Evolutionary conservation across 768 basidiomycete genomes (phyloP).

Genomic region (Tephrocybe sp.): DNA sequence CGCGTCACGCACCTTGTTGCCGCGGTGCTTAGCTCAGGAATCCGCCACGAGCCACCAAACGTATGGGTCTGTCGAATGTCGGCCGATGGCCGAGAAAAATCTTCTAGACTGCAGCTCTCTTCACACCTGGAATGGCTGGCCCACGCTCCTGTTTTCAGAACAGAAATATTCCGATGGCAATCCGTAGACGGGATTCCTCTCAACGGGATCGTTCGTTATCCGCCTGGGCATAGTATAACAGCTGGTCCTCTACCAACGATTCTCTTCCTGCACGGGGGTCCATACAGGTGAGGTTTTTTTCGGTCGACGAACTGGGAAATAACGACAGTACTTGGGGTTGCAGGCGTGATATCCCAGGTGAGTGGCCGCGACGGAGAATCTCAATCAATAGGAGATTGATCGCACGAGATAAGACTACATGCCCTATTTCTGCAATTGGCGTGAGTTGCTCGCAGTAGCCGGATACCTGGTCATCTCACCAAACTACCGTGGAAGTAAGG

Average conservation of each 20-base stretch:
- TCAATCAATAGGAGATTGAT: not conserved
- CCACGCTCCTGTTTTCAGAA: conserved; percentile 23
- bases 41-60: conserved; percentile 33
- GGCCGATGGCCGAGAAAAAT: conserved; percentile 12
- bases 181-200: conserved; percentile 28
- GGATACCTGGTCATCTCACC: conserved; percentile 37
- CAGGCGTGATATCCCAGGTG: conserved; percentile 29
- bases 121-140: conserved; percentile 33
- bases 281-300: conserved; percentile 25
- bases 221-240: conserved; percentile 22
- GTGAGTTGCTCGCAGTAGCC: conserved; percentile 32
- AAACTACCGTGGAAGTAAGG: conserved; percentile 36
- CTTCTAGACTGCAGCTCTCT: conserved; percentile 24
- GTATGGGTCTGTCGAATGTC: conserved; percentile 31
- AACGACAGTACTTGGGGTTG: conserved; percentile 2
- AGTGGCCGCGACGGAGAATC: conserved; percentile 4
- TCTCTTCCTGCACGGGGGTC: conserved; percentile 34
- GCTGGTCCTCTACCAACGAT: conserved; percentile 25
- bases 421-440: conserved; percentile 40
- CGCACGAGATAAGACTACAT: conserved; percentile 29
- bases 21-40: conserved; percentile 32
- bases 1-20: conserved; percentile 26
- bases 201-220: conserved; percentile 32
- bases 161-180: conserved; percentile 29
- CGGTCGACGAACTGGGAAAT: not conserved